Base-by-base conservation (phyloP, 108 stramenopile genomes). In the Conticribra guillardii region DNA sequence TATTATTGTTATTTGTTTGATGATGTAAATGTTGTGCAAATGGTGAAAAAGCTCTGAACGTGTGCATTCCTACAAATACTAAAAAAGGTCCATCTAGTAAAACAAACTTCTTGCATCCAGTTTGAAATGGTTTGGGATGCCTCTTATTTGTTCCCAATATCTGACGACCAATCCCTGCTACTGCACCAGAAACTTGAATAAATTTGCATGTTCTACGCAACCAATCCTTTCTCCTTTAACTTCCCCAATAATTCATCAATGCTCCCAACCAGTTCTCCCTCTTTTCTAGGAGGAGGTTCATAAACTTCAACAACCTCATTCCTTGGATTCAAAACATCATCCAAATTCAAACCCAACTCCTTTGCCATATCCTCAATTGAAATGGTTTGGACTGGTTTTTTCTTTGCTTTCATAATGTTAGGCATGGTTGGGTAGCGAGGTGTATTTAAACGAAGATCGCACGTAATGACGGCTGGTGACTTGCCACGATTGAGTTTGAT, bases 391-490 rank as follows among this genome's bases (percentile, higher is more conserved):
- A 99, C 90, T 66, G 87, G 89, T 77, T 99, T 99, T 91, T 99
- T 99, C 87, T 99, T 99, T 37, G 99, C 99, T 87, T 99, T 99
- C 99, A 99, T 99, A 63, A 99, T 99, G 77, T 98, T 98, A 45
- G 99, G 99, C 62, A 99, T 87, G 15, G 97, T 99, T 31, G 99
- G 96, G 79, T 99, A 99, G 1, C 99, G 95, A 21, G 99, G 99
- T 55, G 97, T 95, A 69, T 99, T 99, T 55, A 99, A 87, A 54
- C 99, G 94, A 37, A 99, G 79, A 81, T 99, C 99, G 26, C 96
- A 96, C 8, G 99, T 97, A 56, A 99, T 82, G 16, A 99, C 97
- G 16, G 98, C 97, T 14, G 99, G 99, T 11, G 87, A 67, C 7
- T 66, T 32, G 23, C 81, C 31, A 14, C 81, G 64, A 80, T 80